Evolutionary conservation across 1,284 basidiomycete genomes (phyloP).

Genomic region (Tilletia setariae): DNA sequence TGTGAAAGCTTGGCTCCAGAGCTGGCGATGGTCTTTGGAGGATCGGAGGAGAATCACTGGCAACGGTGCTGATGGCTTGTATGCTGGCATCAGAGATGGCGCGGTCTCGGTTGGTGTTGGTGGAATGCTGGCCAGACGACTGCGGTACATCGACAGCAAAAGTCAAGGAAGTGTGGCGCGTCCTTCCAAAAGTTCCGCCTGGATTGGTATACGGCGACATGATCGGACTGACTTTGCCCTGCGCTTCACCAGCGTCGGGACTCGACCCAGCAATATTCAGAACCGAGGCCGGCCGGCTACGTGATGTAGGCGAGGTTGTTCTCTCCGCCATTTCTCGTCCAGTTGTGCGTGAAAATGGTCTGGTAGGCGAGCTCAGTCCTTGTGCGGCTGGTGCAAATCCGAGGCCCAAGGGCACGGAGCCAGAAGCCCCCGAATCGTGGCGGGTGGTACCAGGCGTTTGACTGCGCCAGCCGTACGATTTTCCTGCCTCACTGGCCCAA

Average conservation of each 20-base stretch:
- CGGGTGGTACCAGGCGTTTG: not conserved
- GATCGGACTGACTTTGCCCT: not conserved
- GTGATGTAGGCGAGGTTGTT: not conserved
- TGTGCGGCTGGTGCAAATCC: not conserved
- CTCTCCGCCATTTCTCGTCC: constrained; percentile 6
- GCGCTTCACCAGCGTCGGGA: not conserved
- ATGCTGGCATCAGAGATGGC: not conserved
- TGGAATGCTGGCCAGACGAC: not conserved
- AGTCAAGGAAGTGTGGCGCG: not conserved
- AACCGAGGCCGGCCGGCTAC: not conserved
- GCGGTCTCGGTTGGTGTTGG: too few species aligned
- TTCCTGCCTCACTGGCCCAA: not conserved
- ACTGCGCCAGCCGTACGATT: not conserved
- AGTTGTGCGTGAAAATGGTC: not conserved
- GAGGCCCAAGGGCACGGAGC: not conserved
- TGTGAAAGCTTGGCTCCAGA: constrained; percentile 1
- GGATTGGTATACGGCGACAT: not conserved
- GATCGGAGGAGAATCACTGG: not conserved
- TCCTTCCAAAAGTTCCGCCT: constrained; percentile 1
- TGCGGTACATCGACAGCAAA: not conserved
- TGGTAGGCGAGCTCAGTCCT: constrained; percentile 8
- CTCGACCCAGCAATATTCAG: not conserved
- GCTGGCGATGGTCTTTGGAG: constrained; percentile 8
- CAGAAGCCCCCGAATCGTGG: not conserved
- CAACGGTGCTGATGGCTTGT: not conserved